These are phyloP conservation scores for Chlamydomonas applanata DNA, from an alignment of 139 green algal genomes.

Conservation along the genomic window DNA sequence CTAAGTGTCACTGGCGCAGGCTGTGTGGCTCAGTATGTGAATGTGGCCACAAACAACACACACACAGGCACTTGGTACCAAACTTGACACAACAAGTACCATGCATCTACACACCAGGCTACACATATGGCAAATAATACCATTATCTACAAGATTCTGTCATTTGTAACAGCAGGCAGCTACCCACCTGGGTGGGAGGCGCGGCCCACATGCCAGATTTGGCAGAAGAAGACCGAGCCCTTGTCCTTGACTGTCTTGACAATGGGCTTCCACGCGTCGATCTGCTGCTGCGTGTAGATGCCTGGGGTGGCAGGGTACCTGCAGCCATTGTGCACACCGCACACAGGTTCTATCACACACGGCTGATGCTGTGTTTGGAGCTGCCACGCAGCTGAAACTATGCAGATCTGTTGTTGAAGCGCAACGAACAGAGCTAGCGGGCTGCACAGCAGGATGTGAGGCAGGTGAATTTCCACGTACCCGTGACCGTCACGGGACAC, in stretches of 20 bases:
- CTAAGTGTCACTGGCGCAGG: neutral
- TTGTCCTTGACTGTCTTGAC: slow-evolving; percentile 71
- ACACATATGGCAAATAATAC: too few relatives aligned
- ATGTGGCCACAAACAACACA: too few relatives aligned
- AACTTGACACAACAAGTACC: too few relatives aligned
- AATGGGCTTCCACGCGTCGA: slow-evolving; percentile 85
- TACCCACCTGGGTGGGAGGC: slow-evolving; percentile 46
- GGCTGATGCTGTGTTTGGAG: neutral
- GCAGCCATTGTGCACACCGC: neutral
- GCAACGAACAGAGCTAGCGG: neutral
- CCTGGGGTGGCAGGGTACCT: slow-evolving; percentile 43
- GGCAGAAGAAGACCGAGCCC: slow-evolving; percentile 70
- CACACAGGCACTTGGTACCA: too few relatives aligned
- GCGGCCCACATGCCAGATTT: slow-evolving; percentile 78
- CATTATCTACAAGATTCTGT: too few relatives aligned
- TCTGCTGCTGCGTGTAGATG: slow-evolving; percentile 74
- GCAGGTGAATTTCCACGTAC: neutral
- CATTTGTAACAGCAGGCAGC: neutral
- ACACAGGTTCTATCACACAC: neutral
- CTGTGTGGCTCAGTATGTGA: too few relatives aligned
- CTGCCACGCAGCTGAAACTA: too few relatives aligned
- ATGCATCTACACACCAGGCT: neutral
- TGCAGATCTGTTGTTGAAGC: too few relatives aligned
- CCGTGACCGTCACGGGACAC: neutral
- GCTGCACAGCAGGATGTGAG: neutral